These are phyloP conservation scores for Arabidopsis thaliana DNA, from an alignment of 345 rosid genomes.

Conservation along the genomic window TAIR10.1 NC_003070.9:501501-502000, in stretches of 20 bases:
- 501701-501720: not conserved
- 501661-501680: conserved; percentile 3
- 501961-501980: conserved; percentile 11
- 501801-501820: not conserved
- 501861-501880: not conserved
- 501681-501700: not conserved
- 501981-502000: not conserved
- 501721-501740: not conserved
- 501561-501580: not conserved
- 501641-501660: conserved; percentile 14
- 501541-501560: not conserved
- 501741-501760: not conserved
- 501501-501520: not conserved
- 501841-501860: not conserved
- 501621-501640: not conserved
- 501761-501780: not conserved
- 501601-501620: not conserved
- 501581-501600: not conserved
- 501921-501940: not conserved
- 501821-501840: not conserved
- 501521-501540: not conserved
- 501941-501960: conserved; percentile 2
- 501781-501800: not conserved
- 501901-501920: not conserved
- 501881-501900: not conserved